Base-by-base conservation (phyloP, 331 rosid species). In the Rhamnella rubrinervis region DNA sequence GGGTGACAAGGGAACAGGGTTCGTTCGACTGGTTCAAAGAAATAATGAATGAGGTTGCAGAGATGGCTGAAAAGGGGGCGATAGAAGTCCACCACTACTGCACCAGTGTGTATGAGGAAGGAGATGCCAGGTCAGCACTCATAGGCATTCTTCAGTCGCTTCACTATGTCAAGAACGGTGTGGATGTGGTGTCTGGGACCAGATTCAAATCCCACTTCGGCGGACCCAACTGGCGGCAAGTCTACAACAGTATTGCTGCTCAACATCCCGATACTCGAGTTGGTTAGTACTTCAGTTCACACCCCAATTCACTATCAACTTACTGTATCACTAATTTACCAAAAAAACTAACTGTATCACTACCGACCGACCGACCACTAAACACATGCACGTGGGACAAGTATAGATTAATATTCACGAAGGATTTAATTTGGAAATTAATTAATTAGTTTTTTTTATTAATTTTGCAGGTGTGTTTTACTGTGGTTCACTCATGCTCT, bases 21-120 rank as follows among this genome's bases (percentile, higher is more conserved):
- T 89, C 95, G 0, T 92, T 92, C 67, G 96, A 92, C 8, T 92
- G 98, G 98, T 92, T 92, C 55, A 92, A 81, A 80, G 95, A 92
- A 38, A 87, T 92, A 1, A 80, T 92, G 81, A 78, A 92, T 55
- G 96, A 92, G 73, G 98, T 92, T 1, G 90, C 92, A 4, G 95
- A 89, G 70, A 85, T 78, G 70, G 96, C 89, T 31, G 84, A 86
- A 18, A 76, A 66, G 44, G 89, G 86, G 0, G 77, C 84, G 46
- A 89, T 89, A 8, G 96, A 92, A 67, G 70, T 92, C 0, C 98
- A 92, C 75, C 89, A 89, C 37, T 92, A 92, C 23, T 92, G 96
- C 75, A 89, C 98, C 0, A 92, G 98, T 21, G 96, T 89, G 46
- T 89, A 92, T 52, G 98, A 92, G 80, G 96, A 89, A 75, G 96